A percentile compares a stretch with the other conserved stretches of the same genome.
These are phyloP conservation scores for Ilyonectria robusta DNA, from an alignment of 2,329 filamentous ascomycete species.

Conservation along the genomic window DNA sequence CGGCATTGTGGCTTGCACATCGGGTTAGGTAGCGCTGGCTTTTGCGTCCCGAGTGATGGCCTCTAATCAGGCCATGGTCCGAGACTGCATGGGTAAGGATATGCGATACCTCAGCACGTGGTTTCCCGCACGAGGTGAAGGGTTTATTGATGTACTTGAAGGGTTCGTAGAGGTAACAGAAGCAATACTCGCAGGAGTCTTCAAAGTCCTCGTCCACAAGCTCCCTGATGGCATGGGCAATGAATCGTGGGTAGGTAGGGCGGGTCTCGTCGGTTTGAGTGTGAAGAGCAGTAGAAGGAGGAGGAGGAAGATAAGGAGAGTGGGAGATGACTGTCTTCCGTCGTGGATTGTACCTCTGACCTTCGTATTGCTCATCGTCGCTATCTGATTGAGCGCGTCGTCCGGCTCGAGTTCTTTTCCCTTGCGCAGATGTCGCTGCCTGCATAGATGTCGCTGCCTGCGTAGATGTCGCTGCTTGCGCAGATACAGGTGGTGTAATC, in stretches of 20 bases:
- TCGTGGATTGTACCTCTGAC: neutral
- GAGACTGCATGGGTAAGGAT: constrained; percentile 38
- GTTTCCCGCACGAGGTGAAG: constrained; percentile 22
- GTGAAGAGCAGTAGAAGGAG: too few relatives aligned
- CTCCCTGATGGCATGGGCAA: constrained; percentile 3
- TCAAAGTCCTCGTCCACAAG: constrained; percentile 24
- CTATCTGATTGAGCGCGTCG: neutral
- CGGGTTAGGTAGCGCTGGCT: constrained; percentile 37
- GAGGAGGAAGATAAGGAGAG: neutral
- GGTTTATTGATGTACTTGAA: constrained; percentile 12
- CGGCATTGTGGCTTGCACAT: constrained; percentile 26
- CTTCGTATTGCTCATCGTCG: neutral
- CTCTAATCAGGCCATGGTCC: constrained; percentile 44
- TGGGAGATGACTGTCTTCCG: neutral
- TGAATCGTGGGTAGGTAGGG: neutral
- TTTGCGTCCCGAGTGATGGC: constrained; percentile 28
- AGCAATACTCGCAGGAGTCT: constrained; percentile 15
- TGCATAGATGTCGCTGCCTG: neutral
- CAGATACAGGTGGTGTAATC: neutral
- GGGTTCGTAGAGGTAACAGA: constrained; percentile 19
- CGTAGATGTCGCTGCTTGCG: neutral
- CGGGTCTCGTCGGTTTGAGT: neutral
- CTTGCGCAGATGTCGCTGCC: neutral
- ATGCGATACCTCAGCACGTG: constrained; percentile 38
- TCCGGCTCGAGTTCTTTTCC: neutral